Evolutionary conservation across 2,329 filamentous ascomycete species (phyloP), one percentile per base, ranked within the genome.

Genomic region (Fusarium tupiense): DNA sequence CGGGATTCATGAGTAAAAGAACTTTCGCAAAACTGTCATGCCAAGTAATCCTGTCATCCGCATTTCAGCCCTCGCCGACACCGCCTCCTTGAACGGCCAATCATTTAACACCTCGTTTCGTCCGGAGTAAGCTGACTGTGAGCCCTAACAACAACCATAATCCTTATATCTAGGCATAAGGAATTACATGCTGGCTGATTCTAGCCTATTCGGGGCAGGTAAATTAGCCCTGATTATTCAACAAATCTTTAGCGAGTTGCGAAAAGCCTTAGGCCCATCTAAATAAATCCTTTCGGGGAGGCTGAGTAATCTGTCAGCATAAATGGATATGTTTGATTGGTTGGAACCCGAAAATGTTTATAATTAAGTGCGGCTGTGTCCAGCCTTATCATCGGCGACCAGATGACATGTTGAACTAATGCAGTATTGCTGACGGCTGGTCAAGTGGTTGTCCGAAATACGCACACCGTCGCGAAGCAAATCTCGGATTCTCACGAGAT

Each of bases 61-160:
- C 29, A 26, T n/a, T 67, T 31, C 60, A 50, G 22, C 8, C 47
- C 31, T 52, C 22, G n/a, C 12, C 38, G 14, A 64, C 60, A 64
- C 60, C 37, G 61, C 49, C 61, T 29, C 41, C n/a, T 11, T 3
- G 0, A 11, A 14, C 16, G 4, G 4, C 49, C 29, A 67, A 59
- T 58, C 24, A 24, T 16, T 10, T 26, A 33, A 26, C 16, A 26
- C 19, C 6, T 47, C 10, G 1, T 24, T 35, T 52, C 22, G 8
- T 52, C 33, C 14, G 10, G 11, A 67, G 46, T 24, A 40, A 41
- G 16, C 53, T 37, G 40, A 61, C 24, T 19, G 38, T 47, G 33
- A 61, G 53, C 65, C 53, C 26, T 61, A 67, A 46, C 29, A 37
- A 19, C 20, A 41, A 56, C 16, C 35, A 19, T n/a, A 33, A 64